Evolutionary conservation across 1,139 yeast species (phyloP).

Genomic region (Suzukiozyma palmioleophila): DNA sequence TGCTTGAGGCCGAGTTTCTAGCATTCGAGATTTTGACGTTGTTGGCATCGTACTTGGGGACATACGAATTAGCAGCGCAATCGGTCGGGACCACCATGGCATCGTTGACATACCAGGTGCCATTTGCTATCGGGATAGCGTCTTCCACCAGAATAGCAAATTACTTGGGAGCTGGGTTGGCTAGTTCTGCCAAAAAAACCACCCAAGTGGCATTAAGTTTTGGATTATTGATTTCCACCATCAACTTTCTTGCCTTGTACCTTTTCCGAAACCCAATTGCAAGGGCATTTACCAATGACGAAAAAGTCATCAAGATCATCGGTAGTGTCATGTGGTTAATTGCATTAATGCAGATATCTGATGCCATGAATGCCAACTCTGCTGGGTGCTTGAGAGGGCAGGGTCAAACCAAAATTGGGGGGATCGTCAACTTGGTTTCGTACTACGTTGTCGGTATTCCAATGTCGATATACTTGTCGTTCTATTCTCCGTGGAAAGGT

Average conservation of each 20-base stretch:
- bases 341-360: slow-evolving; percentile 54
- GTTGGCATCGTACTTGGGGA: slow-evolving; percentile 52
- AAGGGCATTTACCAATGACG: slow-evolving; percentile 36
- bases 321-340: slow-evolving; percentile 47
- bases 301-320: slow-evolving; percentile 37
- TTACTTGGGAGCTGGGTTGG: slow-evolving; percentile 52
- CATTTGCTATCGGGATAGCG: slow-evolving; percentile 59
- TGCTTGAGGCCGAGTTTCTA: slow-evolving; percentile 57
- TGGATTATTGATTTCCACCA: slow-evolving; percentile 37
- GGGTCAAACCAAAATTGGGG: slow-evolving; percentile 57
- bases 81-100: slow-evolving; percentile 56
- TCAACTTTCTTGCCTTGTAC: slow-evolving; percentile 38
- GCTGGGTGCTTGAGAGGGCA: slow-evolving; percentile 61
- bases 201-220: slow-evolving; percentile 44
- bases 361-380: slow-evolving; percentile 54
- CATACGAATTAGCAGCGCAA: slow-evolving; percentile 53
- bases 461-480: slow-evolving; percentile 43
- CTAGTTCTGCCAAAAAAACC: slow-evolving; percentile 40
- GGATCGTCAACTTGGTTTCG: slow-evolving; percentile 48
- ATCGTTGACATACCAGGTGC: slow-evolving; percentile 47
- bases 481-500: slow-evolving; percentile 41
- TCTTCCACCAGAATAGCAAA: slow-evolving; percentile 58
- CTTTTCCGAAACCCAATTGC: slow-evolving; percentile 37
- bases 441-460: slow-evolving; percentile 55
- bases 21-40: slow-evolving; percentile 56